Evolutionary conservation across 2,329 filamentous ascomycete species (phyloP).

Genomic region (Aspergillus latus): DNA sequence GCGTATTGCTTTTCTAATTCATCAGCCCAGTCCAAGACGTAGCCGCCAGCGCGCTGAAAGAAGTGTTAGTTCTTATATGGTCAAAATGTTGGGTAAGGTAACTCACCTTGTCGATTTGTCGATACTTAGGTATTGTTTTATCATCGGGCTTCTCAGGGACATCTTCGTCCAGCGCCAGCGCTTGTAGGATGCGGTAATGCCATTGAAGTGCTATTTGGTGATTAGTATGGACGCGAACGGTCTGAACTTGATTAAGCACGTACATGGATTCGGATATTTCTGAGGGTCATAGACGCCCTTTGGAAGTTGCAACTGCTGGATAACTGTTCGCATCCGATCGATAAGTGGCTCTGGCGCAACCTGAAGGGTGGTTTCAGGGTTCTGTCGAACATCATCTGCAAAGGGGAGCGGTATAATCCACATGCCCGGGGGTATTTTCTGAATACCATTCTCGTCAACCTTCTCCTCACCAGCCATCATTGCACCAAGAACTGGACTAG

Average conservation of each 20-base stretch:
- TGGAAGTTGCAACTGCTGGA: conserved; percentile 85
- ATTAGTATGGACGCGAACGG: background rate
- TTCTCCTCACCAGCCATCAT: conserved; percentile 73
- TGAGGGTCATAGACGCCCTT: conserved; percentile 78
- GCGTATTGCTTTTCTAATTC: conserved; percentile 62
- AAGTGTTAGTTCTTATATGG: background rate
- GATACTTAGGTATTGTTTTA: conserved; percentile 78
- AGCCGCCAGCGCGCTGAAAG: conserved; percentile 66
- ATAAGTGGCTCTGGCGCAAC: conserved; percentile 68
- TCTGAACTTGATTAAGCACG: conserved; percentile 8
- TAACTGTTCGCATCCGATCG: conserved; percentile 76
- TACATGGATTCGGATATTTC: conserved; percentile 81
- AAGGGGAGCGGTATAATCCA: conserved; percentile 89
- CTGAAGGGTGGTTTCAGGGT: conserved; percentile 61
- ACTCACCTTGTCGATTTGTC: conserved; percentile 74
- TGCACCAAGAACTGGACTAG: conserved; percentile 75
- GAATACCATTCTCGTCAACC: conserved; percentile 64
- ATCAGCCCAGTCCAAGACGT: conserved; percentile 74
- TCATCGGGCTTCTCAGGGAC: conserved; percentile 73
- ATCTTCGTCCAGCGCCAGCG: conserved; percentile 87
- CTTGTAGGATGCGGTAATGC: conserved; percentile 94
- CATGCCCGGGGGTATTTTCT: conserved; percentile 75
- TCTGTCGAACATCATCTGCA: conserved; percentile 79
- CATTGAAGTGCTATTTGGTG: conserved; percentile 70
- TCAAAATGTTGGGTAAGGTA: background rate